Conservation (phyloP, 108 stramenopile genomes). For the Nitzschia sp. region DNA sequence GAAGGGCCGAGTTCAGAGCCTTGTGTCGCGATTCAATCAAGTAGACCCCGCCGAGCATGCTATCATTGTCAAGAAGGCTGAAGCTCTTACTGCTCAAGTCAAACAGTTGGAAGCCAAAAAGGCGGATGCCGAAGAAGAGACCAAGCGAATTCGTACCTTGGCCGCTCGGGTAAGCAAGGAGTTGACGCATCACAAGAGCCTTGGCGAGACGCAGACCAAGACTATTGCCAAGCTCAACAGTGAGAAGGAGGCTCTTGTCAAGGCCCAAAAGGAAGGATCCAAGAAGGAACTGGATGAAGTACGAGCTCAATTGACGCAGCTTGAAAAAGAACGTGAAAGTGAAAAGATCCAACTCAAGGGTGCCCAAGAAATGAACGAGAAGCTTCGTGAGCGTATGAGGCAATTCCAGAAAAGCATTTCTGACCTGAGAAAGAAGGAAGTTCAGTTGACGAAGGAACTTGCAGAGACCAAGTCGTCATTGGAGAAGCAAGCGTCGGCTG, state of each 20-base stretch:
- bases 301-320: conserved; percentile 35
- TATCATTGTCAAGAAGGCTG: conserved; percentile 56
- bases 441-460: conserved; percentile 17
- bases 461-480: conserved; percentile 17
- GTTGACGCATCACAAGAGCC: conserved; percentile 42
- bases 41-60: conserved; percentile 86
- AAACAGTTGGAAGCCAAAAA: conserved; percentile 49
- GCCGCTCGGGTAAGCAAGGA: conserved; percentile 69
- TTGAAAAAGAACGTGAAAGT: conserved; percentile 36
- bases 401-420: conserved; percentile 47
- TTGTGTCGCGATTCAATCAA: conserved; percentile 87
- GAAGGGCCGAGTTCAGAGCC: conserved; percentile 79
- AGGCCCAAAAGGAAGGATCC: conserved; percentile 18
- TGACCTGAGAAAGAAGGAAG: conserved; percentile 38
- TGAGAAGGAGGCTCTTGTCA: conserved; percentile 38
- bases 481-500: conserved; percentile 8
- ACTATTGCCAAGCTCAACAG: conserved; percentile 36
- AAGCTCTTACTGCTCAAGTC: conserved; percentile 52
- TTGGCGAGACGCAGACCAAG: conserved; percentile 42
- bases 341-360: conserved; percentile 47
- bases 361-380: conserved; percentile 52
- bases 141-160: conserved; percentile 55
- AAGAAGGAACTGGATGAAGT: conserved; percentile 40
- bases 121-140: conserved; percentile 57
- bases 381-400: conserved; percentile 47